Evolutionary conservation across 2,329 filamentous ascomycete species (phyloP), one percentile per base, ranked within the genome.

Genomic region (Elsinoe necatrix): DNA sequence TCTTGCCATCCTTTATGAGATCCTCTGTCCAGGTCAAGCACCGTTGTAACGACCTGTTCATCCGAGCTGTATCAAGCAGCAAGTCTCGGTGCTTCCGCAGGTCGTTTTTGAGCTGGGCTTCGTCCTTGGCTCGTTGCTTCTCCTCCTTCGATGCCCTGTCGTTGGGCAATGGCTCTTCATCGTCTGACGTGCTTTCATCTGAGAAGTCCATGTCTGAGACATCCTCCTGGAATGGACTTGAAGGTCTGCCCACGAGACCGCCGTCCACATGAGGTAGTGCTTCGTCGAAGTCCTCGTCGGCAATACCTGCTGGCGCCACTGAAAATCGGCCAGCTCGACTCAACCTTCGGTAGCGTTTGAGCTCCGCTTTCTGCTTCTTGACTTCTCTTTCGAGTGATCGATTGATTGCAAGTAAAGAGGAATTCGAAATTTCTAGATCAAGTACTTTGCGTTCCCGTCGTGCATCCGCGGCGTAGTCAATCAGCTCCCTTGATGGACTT

Each of bases 391-490:
- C 93, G 0, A 98, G 75, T 0, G 90, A 93, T 55, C 91, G 81
- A 68, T 98, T 98, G 72, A 98, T 97, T 39, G 93, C 93, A 57
- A 95, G 81, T 2, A 98, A 79, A 1, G 91, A 96, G 1, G 89
- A 93, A 66, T 98, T 98, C 56, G 87, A 95, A 61, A 98, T 98
- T 68, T 98, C 89, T 4, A 98, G 76, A 68, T 98, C 93, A 63
- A 97, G 81, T 0, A 98, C 91, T 73, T 97, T 98, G 60, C 93
- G 83, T 71, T 97, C 93, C 34, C 89, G 82, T 27, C 93, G 82
- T 12, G 93, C 93, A 67, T 89, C 93, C n/a, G 86, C 81, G 9
- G 93, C 89, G 5, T 89, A 77, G 59, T 95, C 90, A 60, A 82
- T 87, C 60, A 86, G 75, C 6, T 82, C 77, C 56, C 65, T 73